These are phyloP conservation scores for Ustilago sp. DNA, from an alignment of 1,284 basidiomycete species.

Conservation along the genomic window DNA sequence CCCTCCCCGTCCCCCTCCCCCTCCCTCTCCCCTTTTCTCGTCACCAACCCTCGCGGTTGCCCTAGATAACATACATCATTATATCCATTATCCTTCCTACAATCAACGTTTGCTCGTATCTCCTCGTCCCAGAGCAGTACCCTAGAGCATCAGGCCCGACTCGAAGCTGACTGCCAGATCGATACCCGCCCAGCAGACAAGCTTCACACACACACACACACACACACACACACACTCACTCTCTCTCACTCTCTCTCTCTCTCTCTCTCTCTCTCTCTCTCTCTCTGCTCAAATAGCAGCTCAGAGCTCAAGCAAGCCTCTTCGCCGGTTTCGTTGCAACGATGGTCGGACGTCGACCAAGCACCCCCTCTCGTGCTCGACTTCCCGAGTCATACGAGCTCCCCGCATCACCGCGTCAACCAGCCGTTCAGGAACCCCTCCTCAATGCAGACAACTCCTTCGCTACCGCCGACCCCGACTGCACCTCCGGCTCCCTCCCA, in stretches of 20 bases:
- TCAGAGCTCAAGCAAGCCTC: background rate
- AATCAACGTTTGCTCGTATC: background rate
- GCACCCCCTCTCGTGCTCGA: background rate
- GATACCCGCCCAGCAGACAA: background rate
- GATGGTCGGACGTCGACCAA: slow-evolving; percentile 23
- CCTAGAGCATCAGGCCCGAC: background rate
- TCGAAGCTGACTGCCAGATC: background rate
- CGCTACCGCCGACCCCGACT: slow-evolving; percentile 20
- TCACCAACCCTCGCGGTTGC: background rate
- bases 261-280: too few relatives aligned
- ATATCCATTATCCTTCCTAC: background rate
- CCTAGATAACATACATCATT: background rate
- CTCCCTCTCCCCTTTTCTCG: background rate
- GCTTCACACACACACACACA: background rate
- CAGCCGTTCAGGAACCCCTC: slow-evolving; percentile 25
- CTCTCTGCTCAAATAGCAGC: background rate
- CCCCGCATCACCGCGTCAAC: slow-evolving; percentile 24
- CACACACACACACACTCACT: too few relatives aligned
- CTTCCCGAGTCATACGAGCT: slow-evolving; percentile 26
- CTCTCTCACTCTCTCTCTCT: background rate
- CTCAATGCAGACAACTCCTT: slow-evolving; percentile 23
- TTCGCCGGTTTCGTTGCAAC: background rate
- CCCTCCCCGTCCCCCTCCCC: background rate
- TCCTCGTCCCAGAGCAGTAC: background rate
- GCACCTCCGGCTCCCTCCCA: slow-evolving; percentile 29